A percentile compares a stretch with the other conserved stretches of the same genome.
These are phyloP conservation scores for Annulohypoxylon bovei DNA, from an alignment of 495 filamentous ascomycete genomes.

Conservation along the genomic window DNA sequence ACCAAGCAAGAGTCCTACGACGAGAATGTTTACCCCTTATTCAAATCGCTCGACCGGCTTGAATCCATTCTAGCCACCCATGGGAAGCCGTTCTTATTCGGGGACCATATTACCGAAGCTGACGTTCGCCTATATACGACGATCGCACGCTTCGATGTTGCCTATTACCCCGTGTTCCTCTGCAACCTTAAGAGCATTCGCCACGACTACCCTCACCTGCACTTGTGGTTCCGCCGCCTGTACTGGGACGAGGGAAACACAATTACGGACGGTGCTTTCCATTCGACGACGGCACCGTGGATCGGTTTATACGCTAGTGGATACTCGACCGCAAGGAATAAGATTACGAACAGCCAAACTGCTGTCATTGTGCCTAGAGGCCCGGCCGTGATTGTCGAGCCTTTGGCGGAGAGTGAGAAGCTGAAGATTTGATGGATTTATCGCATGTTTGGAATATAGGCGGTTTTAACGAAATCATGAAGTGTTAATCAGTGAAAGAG, in stretches of 20 bases:
- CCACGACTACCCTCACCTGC: slow-evolving; percentile 74
- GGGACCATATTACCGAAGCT: slow-evolving; percentile 73
- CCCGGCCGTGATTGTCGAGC: slow-evolving; percentile 45
- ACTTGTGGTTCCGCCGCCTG: slow-evolving; percentile 71
- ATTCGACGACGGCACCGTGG: slow-evolving; percentile 65
- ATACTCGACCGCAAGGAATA: slow-evolving; percentile 39
- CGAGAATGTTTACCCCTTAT: slow-evolving; percentile 70
- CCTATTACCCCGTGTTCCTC: slow-evolving; percentile 86
- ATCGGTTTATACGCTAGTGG: slow-evolving; percentile 36
- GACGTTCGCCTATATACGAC: slow-evolving; percentile 84
- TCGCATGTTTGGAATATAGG: not conserved
- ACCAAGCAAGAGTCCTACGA: slow-evolving; percentile 76
- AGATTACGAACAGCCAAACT: slow-evolving; percentile 33
- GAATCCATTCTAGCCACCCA: slow-evolving; percentile 69
- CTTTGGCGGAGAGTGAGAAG: slow-evolving; percentile 33
- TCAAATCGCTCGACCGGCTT: slow-evolving; percentile 73
- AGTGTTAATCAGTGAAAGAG: not conserved
- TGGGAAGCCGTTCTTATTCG: slow-evolving; percentile 70
- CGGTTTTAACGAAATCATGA: not conserved
- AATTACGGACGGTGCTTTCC: slow-evolving; percentile 49
- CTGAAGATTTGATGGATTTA: not conserved
- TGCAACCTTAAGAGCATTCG: slow-evolving; percentile 81
- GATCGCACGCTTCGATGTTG: slow-evolving; percentile 79
- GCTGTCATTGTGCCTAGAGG: slow-evolving; percentile 46
- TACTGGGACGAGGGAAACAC: slow-evolving; percentile 70